Conservation (phyloP, 345 rosid genomes). For the Dipteronia sinensis region DNA sequence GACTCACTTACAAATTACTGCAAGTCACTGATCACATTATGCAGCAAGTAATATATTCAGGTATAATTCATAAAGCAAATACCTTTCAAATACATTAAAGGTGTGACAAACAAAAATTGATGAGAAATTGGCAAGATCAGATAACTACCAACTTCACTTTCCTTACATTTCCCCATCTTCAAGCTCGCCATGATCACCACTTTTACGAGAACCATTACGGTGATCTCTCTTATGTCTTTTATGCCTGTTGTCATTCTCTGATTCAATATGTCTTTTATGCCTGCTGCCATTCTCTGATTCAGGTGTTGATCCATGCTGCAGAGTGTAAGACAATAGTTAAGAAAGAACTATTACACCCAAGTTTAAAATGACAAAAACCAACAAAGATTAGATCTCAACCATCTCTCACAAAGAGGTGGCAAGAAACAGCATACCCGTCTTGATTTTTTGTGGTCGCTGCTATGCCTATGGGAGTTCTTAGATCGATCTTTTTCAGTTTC, state of each 20-base stretch:
- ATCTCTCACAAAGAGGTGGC: constrained; percentile 12
- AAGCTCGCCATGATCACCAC: constrained; percentile 51
- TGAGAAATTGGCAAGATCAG: constrained; percentile 13
- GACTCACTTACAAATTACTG: constrained; percentile 2
- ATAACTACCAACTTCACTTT: constrained; percentile 35
- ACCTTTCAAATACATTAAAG: not conserved
- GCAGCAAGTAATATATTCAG: not conserved
- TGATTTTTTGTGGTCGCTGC: constrained; percentile 59
- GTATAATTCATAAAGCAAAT: not conserved
- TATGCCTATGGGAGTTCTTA: constrained; percentile 54
- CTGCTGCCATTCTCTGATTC: constrained; percentile 70
- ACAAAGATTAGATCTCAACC: not conserved
- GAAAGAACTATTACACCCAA: constrained; percentile 1
- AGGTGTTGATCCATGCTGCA: constrained; percentile 62
- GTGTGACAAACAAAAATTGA: not conserved
- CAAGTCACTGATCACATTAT: not conserved
- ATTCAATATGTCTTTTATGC: constrained; percentile 56
- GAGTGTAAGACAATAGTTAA: constrained; percentile 2
- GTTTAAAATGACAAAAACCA: constrained; percentile 1
- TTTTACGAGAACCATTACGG: constrained; percentile 52
- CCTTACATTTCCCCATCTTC: constrained; percentile 88
- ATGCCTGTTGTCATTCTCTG: constrained; percentile 64
- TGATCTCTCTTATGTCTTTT: constrained; percentile 70
- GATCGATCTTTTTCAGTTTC: constrained; percentile 57
- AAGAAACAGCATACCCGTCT: constrained; percentile 51